A percentile compares a stretch with the other conserved stretches of the same genome.
phyloP scores from a whole-genome alignment of 805 yeast species.

The Suhomyces vadensis region DNA sequence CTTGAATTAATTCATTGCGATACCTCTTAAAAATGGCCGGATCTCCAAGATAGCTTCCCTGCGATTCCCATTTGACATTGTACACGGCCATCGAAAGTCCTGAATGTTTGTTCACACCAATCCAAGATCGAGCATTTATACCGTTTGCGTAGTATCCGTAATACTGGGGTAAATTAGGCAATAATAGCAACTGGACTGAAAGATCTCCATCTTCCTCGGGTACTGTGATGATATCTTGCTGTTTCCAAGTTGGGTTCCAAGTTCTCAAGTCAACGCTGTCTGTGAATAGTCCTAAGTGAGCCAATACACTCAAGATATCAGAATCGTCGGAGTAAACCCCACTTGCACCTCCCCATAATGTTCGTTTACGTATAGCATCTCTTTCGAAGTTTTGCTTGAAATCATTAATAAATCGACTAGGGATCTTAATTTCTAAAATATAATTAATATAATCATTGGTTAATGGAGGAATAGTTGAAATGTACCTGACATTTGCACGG shows the following conservation, averaged over 20 bases:
- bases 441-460: slow-evolving; percentile 43
- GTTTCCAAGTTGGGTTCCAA: slow-evolving; percentile 34
- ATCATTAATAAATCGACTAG: slow-evolving; percentile 43
- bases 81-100: slow-evolving; percentile 74
- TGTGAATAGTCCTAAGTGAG: slow-evolving; percentile 70
- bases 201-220: slow-evolving; percentile 45
- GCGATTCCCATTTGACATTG: slow-evolving; percentile 50
- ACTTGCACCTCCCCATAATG: slow-evolving; percentile 78
- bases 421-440: slow-evolving; percentile 56
- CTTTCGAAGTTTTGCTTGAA: slow-evolving; percentile 42
- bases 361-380: slow-evolving; percentile 30
- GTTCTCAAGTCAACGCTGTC: slow-evolving; percentile 31
- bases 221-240: slow-evolving; percentile 23
- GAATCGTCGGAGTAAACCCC: slow-evolving; percentile 94
- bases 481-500: slow-evolving; percentile 23
- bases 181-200: slow-evolving; percentile 56
- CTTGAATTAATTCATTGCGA: slow-evolving; percentile 27
- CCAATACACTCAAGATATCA: slow-evolving; percentile 70
- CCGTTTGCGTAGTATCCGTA: slow-evolving; percentile 67
- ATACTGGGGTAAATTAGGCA: slow-evolving; percentile 71
- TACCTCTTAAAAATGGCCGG: slow-evolving; percentile 29
- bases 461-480: slow-evolving; percentile 42
- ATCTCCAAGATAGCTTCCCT: slow-evolving; percentile 30
- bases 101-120: slow-evolving; percentile 53
- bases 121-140: slow-evolving; percentile 76